Conservation (phyloP, 2,329 filamentous ascomycete genomes). For the Colletotrichum sp. region DNA sequence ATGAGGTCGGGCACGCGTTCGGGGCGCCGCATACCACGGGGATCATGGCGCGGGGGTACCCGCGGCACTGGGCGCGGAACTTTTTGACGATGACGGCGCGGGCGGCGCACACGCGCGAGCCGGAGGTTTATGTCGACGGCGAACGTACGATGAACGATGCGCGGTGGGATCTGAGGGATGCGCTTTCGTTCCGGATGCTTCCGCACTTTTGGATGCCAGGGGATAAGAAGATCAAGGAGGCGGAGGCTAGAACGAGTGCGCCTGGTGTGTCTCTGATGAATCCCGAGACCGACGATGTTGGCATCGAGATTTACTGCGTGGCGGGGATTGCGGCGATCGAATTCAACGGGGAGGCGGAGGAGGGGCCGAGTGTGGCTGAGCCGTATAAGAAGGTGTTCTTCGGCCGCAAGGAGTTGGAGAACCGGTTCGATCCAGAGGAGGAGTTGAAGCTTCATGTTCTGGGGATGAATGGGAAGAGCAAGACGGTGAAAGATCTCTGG, state of each 20-base stretch:
- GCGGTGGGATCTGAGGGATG: slow-evolving; percentile 71
- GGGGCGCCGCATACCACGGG: slow-evolving; percentile 72
- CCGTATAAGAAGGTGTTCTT: slow-evolving; percentile 22
- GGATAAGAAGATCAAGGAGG: slow-evolving; percentile 46
- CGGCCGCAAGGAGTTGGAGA: slow-evolving; percentile 30
- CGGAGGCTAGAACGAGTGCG: slow-evolving; percentile 14
- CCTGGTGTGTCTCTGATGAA: neutral
- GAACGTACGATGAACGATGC: slow-evolving; percentile 59
- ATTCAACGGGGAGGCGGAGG: slow-evolving; percentile 15
- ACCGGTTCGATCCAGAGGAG: slow-evolving; percentile 31
- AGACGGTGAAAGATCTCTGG: slow-evolving; percentile 35
- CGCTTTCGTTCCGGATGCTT: slow-evolving; percentile 70
- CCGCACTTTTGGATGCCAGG: slow-evolving; percentile 71
- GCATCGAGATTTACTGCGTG: slow-evolving; percentile 25
- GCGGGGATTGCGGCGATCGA: slow-evolving; percentile 24
- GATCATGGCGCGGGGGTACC: slow-evolving; percentile 61
- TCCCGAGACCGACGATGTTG: slow-evolving; percentile 24
- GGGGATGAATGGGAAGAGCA: slow-evolving; percentile 45
- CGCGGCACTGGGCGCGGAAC: slow-evolving; percentile 45
- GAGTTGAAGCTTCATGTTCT: slow-evolving; percentile 44
- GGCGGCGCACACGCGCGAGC: slow-evolving; percentile 29
- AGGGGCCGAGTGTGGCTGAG: neutral
- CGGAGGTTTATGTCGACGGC: slow-evolving; percentile 22
- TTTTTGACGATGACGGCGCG: slow-evolving; percentile 41
- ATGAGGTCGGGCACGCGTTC: slow-evolving; percentile 74